Base-by-base conservation (phyloP, 2,329 filamentous ascomycete genomes). In the Colletotrichum paranaense region DNA sequence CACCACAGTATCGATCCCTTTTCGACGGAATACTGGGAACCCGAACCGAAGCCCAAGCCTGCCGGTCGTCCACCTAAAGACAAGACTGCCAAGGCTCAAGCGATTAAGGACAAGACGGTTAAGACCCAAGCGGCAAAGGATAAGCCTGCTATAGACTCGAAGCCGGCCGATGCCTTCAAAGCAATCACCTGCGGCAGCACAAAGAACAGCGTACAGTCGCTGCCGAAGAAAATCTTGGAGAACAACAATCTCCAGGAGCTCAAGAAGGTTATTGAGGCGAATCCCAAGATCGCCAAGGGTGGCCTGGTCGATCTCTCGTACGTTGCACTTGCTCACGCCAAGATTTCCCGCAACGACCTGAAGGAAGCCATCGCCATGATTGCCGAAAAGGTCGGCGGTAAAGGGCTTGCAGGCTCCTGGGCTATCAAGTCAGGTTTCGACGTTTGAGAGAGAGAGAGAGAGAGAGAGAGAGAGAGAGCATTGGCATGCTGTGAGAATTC, bases 1-100 rank as follows among this genome's bases (percentile, higher is more conserved):
- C 91, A 82, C 60, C 81, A 81, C 60, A 80, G 82, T 8, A 96
- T 99, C 75, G 92, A 99, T 78, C 97, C 97, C 0, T 97, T 96
- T 80, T 95, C 94, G 0, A 91, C 90, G 0, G 82, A 86, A 0
- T 98, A 98, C 82, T 98, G 97, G 97, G 83, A 86, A 35, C 76
- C 83, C 2, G 84, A 85, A 69, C 78, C 78, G 22, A 84, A 82
- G 74, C 66, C 75, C 38, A 76, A 78, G 26, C 78, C 76, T 7
- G 38, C 22, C 4, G 62, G 52, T 24, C 60, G 46, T 9, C 26
- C 60, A 4, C 4, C 32, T n/a, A 42, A 66, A 49, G 55, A 67
- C 14, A 49, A 49, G 19, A 8, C 42, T 19, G 42, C 42, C 42
- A 49, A 49, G 19, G 19, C 16, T 7, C 42, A 49, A n/a, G 42